Percentiles rank a stretch among this genome's conserved stretches.
Conservation (phyloP, 2,329 filamentous ascomycete species). For the Thelonectria discophora region DNA sequence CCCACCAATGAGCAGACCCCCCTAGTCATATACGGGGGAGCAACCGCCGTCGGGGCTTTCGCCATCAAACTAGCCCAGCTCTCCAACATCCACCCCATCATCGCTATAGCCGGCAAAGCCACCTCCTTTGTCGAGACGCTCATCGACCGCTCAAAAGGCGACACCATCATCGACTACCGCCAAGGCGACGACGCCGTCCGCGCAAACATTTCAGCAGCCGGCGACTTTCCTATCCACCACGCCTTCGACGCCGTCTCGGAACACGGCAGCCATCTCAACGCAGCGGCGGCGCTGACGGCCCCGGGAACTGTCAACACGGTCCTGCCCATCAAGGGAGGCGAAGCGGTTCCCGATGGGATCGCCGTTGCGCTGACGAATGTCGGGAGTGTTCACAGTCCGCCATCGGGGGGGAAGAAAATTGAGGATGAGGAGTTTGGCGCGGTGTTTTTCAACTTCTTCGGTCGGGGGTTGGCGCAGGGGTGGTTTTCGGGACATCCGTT, state of each 20-base stretch:
- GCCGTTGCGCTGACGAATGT: not conserved
- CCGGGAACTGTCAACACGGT: not conserved
- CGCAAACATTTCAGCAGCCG: not conserved
- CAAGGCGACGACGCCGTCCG: not conserved
- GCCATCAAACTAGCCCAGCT: conserved; percentile 1
- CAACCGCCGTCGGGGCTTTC: conserved; percentile 3
- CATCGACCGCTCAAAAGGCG: not conserved
- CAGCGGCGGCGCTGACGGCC: not conserved
- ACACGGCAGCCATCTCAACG: not conserved
- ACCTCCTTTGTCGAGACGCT: not conserved
- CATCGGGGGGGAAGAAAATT: not conserved
- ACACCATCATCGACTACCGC: conserved; percentile 12
- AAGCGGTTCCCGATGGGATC: not conserved
- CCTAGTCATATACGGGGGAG: not conserved
- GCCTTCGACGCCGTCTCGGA: not conserved
- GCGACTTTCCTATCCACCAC: not conserved
- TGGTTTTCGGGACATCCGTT: not conserved
- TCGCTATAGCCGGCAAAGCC: not conserved
- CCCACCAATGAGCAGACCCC: not conserved
- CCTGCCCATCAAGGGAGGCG: not conserved
- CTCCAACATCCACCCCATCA: conserved; percentile 11
- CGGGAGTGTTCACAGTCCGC: not conserved
- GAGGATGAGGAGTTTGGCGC: not conserved
- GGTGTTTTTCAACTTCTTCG: not conserved
- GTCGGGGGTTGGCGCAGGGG: not conserved